Base-by-base conservation (phyloP, 768 basidiomycete species). In the Lyophyllum atratum region DNA sequence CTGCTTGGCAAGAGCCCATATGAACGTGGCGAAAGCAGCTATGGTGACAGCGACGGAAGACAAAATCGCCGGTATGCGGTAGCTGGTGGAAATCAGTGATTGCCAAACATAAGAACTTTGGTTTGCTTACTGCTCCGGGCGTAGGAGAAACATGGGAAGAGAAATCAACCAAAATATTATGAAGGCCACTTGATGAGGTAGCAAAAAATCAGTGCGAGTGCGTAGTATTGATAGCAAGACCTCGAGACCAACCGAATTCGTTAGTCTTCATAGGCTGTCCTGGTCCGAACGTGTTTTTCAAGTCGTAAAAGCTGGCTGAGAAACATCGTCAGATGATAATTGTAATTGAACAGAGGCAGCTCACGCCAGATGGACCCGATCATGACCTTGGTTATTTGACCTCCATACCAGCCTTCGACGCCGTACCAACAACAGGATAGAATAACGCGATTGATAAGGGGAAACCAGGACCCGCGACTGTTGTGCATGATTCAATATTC, bases 351-450 rank as follows among this genome's bases (percentile, higher is more conserved):
- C n/a, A 44, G 25, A 17, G 37, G 21, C 39, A 44, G n/a, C 65
- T 31, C 59, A 70, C 70, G 69, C 70, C 69, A 72, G 2, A 72
- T 66, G 14, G 70, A 58, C 7, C 69, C 70, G 40, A 72, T 72
- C 65, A 72, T 66, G 19, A 69, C 61, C 49, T 72, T 72, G 11
- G 69, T 63, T 58, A 72, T 66, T 52, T 70, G 69, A 8, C 70
- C 70, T 5, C 70, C 70, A 28, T 65, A 71, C 70, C 70, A 71
- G 17, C 62, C 63, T 55, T 69, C 56, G 2, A 72, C 70, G 10
- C 69, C 70, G 46, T 70, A 67, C 70, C 70, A 72, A 46, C 66
- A 67, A 46, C 69, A 72, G 3, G 70, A 72, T 15, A 72, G 62
- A 46, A 72, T 67, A 47, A 72, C 63, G 21, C 70, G 70, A 51